Evolutionary conservation across 495 filamentous ascomycete genomes (phyloP), one percentile per base, ranked within the genome.

Genomic region (Aspergillus cristatus): DNA sequence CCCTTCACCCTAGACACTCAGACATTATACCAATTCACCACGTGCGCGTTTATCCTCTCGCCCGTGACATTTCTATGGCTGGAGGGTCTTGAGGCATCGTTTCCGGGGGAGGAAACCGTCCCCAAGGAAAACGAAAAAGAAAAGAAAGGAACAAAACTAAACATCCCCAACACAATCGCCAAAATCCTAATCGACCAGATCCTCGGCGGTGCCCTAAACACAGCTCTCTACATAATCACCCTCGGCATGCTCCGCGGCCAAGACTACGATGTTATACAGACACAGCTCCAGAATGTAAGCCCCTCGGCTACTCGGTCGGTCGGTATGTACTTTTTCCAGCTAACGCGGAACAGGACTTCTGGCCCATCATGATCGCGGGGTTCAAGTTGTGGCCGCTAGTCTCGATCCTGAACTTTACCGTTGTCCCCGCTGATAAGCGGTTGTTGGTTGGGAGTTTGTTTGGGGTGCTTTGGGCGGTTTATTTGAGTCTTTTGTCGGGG

Each of bases 41-140:
- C 89, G 24, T 93, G 76, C 57, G 67, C 78, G 8, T 48, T 84
- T 14, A 44, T 93, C 35, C 75, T 66, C 40, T 78, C 78, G 6
- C 88, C 88, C 1, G 76, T 83, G 18, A 88, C 87, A 55, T 84
- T 83, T 51, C 56, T 87, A 39, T 95, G 86, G 86, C 81, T 81
- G 43, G 60, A 58, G 25, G 67, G 52, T 15, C 60, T 79, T 22
- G 75, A 79, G 46, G 42, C 55, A 6, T 40, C 36, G 4, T 74
- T 74, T 41, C 75, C 75, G 1, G 68, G 64, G 17, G 60, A 63
- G 32, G 32, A 34, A 6, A 8, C 48, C 26, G 28, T n/a, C 31
- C 24, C 35, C 10, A 40, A 40, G 20, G 39, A 49, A 8, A 24
- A 24, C 20, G 20, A 24, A 24, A 24, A 24, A 24, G 8, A 29